phyloP scores from a whole-genome alignment of 179 eudicot species.

The Spinacia oleracea region DNA sequence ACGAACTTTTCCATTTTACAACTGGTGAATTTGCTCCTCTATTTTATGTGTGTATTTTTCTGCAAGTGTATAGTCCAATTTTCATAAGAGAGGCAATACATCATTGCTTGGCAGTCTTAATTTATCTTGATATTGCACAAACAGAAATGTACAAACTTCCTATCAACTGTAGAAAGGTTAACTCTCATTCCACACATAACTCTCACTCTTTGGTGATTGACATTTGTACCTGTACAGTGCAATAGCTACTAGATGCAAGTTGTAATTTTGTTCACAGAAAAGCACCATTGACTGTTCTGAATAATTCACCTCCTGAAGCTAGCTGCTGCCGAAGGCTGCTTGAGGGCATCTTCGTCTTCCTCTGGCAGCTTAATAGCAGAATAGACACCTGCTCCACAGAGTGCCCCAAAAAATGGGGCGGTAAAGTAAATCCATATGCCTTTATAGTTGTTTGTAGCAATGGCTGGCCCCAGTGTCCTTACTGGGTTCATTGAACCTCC shows the following conservation, averaged over 20 bases:
- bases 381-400: slow-evolving; percentile 87
- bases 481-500: slow-evolving; percentile 99
- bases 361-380: slow-evolving; percentile 78
- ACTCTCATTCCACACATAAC: slow-evolving; percentile 2
- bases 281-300: background rate
- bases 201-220: slow-evolving; percentile 8
- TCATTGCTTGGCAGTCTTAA: background rate
- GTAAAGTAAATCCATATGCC: slow-evolving; percentile 81
- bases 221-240: slow-evolving; percentile 26
- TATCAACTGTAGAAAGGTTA: slow-evolving; percentile 23
- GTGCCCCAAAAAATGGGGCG: slow-evolving; percentile 87
- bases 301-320: slow-evolving; percentile 61
- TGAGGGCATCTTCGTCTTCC: slow-evolving; percentile 42
- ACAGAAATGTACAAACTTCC: slow-evolving; percentile 21
- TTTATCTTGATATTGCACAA: slow-evolving; percentile 17
- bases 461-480: slow-evolving; percentile 91
- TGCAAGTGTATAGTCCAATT: background rate
- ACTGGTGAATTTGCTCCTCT: background rate
- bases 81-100: background rate
- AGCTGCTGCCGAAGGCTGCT: slow-evolving; percentile 48
- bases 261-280: slow-evolving; percentile 8
- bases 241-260: slow-evolving; percentile 11
- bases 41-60: background rate
- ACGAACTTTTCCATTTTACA: background rate
- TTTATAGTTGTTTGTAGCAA: slow-evolving; percentile 76